Evolutionary conservation across 257 asterid species (phyloP).

Genomic region (Capsicum baccatum): DNA sequence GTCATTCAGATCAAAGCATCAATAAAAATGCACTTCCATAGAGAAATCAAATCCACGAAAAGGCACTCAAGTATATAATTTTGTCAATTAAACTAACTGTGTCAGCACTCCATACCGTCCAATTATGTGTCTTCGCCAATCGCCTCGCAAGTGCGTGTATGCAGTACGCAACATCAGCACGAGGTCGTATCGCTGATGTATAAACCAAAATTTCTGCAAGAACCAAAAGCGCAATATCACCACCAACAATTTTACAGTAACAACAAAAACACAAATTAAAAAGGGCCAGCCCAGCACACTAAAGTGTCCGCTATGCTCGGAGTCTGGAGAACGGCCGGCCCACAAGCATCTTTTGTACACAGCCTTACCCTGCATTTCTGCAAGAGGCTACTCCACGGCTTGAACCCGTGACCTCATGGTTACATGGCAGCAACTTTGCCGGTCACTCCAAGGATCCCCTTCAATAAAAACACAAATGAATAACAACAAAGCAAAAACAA

Average conservation of each 20-base stretch:
- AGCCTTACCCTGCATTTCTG: too few relatives aligned
- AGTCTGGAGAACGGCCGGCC: too few relatives aligned
- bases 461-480: not conserved
- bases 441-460: too few relatives aligned
- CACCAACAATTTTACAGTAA: slow-evolving; percentile 38
- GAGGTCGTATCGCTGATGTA: slow-evolving; percentile 77
- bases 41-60: not conserved
- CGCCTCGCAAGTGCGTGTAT: slow-evolving; percentile 87
- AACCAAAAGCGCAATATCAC: slow-evolving; percentile 44
- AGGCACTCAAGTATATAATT: slow-evolving; percentile 17
- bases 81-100: slow-evolving; percentile 7
- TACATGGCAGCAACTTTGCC: too few relatives aligned
- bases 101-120: slow-evolving; percentile 76
- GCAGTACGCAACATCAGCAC: slow-evolving; percentile 97
- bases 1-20: not conserved
- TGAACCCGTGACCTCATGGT: too few relatives aligned
- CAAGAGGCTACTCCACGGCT: too few relatives aligned
- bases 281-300: too few relatives aligned
- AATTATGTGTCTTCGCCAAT: slow-evolving; percentile 89
- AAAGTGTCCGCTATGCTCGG: too few relatives aligned
- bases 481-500: not conserved
- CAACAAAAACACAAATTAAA: not conserved
- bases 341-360: too few relatives aligned
- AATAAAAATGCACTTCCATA: not conserved
- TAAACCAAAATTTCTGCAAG: slow-evolving; percentile 86